Evolutionary conservation across 371 early-diverging fungal species (phyloP).

Genomic region (Haplosporangium sp.): DNA sequence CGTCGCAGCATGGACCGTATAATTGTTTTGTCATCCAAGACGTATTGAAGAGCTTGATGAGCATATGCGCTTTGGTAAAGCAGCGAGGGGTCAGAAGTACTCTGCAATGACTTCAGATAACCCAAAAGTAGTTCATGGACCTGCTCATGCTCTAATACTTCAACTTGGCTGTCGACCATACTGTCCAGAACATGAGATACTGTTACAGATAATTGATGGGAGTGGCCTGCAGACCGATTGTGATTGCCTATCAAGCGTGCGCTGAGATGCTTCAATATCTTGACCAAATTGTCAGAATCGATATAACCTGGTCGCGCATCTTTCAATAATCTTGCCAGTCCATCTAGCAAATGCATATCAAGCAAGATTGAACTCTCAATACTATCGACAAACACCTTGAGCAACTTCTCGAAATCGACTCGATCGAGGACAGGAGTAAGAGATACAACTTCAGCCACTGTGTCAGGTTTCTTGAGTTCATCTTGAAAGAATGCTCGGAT

Average conservation of each 20-base stretch:
- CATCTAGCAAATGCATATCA: constrained; percentile 1
- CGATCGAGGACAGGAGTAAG: constrained; percentile 5
- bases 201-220: not conserved
- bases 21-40: too few species aligned
- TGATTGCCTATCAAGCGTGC: constrained; percentile 10
- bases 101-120: not conserved
- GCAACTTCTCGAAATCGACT: constrained; percentile 5
- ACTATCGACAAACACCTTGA: constrained; percentile 2
- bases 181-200: constrained; percentile 5
- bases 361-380: not conserved
- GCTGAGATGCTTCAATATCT: constrained; percentile 5
- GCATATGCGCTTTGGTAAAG: constrained; percentile 16
- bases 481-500: constrained; percentile 6
- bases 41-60: constrained; percentile 1
- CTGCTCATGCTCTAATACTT: constrained; percentile 4
- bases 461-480: not conserved
- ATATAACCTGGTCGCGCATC: not conserved
- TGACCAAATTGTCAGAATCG: constrained; percentile 14
- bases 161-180: not conserved
- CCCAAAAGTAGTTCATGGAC: constrained; percentile 6
- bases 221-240: not conserved
- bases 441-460: not conserved
- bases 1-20: too few species aligned
- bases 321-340: constrained; percentile 4
- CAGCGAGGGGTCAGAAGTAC: constrained; percentile 8